Conservation (phyloP, 1,139 yeast species). For the Geotrichum restrictum region DNA sequence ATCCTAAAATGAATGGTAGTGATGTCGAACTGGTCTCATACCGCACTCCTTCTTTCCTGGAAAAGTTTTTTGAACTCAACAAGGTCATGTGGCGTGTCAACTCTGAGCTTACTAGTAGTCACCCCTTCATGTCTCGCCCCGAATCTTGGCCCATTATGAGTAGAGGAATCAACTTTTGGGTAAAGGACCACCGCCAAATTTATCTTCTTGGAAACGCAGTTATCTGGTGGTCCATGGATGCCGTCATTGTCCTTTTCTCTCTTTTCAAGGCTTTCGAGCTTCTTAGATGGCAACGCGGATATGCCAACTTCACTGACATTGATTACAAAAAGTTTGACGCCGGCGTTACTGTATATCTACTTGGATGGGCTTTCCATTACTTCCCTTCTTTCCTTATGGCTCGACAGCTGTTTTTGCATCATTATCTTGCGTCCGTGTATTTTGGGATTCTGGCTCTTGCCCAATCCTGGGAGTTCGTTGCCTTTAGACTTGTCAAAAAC, state of each 20-base stretch:
- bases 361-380: conserved; percentile 84
- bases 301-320: conserved; percentile 43
- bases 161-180: conserved; percentile 97
- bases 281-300: conserved; percentile 68
- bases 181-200: conserved; percentile 66
- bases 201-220: conserved; percentile 88
- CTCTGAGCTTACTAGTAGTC: conserved; percentile 77
- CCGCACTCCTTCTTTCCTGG: conserved; percentile 57
- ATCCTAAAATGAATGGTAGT: conserved; percentile 38
- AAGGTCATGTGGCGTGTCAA: conserved; percentile 88
- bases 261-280: conserved; percentile 53
- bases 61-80: conserved; percentile 75
- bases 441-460: conserved; percentile 83
- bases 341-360: conserved; percentile 61
- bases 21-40: conserved; percentile 59
- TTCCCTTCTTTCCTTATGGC: conserved; percentile 90
- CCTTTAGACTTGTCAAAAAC: conserved; percentile 41
- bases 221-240: conserved; percentile 80
- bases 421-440: conserved; percentile 85
- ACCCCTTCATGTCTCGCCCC: conserved; percentile 85
- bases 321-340: conserved; percentile 67
- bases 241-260: conserved; percentile 52
- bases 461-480: conserved; percentile 69
- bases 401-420: conserved; percentile 89
- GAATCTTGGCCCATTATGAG: conserved; percentile 80